Base-by-base conservation (phyloP, 2,329 filamentous ascomycete species). In the Pseudogymnoascus sp. region DNA sequence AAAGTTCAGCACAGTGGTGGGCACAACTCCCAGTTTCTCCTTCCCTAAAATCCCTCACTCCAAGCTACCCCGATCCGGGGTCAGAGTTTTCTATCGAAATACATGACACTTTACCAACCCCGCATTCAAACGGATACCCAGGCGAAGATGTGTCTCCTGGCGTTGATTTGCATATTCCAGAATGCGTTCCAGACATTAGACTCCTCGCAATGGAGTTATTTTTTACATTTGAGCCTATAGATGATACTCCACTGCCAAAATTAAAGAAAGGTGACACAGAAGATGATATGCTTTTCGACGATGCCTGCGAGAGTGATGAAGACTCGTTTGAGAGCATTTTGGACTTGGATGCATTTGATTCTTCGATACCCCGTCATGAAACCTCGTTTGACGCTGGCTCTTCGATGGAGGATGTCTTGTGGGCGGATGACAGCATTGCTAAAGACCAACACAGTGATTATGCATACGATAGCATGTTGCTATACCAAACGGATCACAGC, bases 1-100 rank as follows among this genome's bases (percentile, higher is more conserved):
- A 32, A 37, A 25, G n/a, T 4, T n/a, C 8, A 4, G 7, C 7
- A 6, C 58, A 70, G 69, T 57, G 69, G 59, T 70, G 69, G 69
- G 58, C 60, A 58, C 64, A 67, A 16, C 60, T 70, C 6, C 65
- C 59, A 20, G 50, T 71, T 8, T 67, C 63, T 12, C 41, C 65
- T 2, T 60, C 62, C 16, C 62, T 67, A n/a, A 60, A 66, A 5
- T 54, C 61, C 12, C 20, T 59, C 30, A 41, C 50, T 7, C 6
- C 16, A 30, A 57, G 39, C 11, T 20, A n/a, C 12, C 8, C 8
- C 34, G n/a, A 18, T 16, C 4, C 30, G 41, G 22, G 32, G 30
- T 25, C 60, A 1, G 57, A 61, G 8, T 57, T 69, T 16, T 67
- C 61, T 16, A 60, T 71, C 38, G 43, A 57, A 16, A 50, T 71